Percentiles rank a stretch among this genome's conserved stretches.
phyloP scores from a whole-genome alignment of 2,329 filamentous ascomycete genomes.

The Neofusicoccum sp. region DNA sequence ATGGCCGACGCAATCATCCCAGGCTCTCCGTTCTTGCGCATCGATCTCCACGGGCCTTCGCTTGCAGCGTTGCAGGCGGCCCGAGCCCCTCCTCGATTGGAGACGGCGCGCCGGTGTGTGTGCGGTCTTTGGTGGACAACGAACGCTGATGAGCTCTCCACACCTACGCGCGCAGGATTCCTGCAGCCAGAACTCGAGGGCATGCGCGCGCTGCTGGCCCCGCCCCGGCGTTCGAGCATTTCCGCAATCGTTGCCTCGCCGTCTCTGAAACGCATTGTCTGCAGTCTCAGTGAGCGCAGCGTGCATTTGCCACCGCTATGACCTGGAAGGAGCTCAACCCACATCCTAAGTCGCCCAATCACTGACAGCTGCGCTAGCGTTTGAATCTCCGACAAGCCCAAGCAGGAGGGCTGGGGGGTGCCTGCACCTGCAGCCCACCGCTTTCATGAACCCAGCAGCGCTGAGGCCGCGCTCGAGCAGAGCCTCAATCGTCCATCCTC shows the following conservation, averaged over 20 bases:
- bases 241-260: not conserved
- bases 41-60: not conserved
- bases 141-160: not conserved
- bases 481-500: not conserved
- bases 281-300: not conserved
- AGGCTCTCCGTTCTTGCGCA: not conserved
- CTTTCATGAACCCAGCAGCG: not conserved
- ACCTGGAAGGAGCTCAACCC: not conserved
- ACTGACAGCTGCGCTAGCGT: not conserved
- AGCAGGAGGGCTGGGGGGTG: too few species aligned
- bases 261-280: constrained; percentile 4
- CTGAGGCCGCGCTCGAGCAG: not conserved
- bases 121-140: not conserved
- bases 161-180: not conserved
- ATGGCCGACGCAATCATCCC: not conserved
- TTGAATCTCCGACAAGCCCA: too few species aligned
- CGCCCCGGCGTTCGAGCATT: not conserved
- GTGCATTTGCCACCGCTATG: constrained; percentile 14
- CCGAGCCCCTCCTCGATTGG: not conserved
- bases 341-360: not conserved
- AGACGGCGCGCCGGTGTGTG: not conserved
- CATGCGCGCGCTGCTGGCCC: not conserved
- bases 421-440: not conserved
- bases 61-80: not conserved
- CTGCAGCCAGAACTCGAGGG: not conserved